These are phyloP conservation scores for Meredithiella fracta DNA, from an alignment of 2,329 filamentous ascomycete genomes.

Conservation along the genomic window DNA sequence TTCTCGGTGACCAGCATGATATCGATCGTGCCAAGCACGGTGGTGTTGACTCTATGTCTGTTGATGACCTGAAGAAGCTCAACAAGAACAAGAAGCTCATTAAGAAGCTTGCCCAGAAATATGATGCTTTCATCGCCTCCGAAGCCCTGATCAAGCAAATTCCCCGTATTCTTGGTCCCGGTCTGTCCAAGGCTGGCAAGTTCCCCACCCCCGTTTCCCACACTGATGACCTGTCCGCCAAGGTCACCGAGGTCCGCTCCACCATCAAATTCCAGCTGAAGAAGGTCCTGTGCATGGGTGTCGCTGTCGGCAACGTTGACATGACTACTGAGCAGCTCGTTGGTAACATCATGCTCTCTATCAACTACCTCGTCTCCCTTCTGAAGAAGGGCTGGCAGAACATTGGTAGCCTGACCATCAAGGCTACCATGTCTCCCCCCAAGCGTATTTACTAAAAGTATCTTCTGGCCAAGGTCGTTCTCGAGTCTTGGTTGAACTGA, in stretches of 20 bases:
- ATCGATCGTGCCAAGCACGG: constrained; percentile 99
- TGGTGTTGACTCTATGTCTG: constrained; percentile 93
- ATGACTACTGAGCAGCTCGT: constrained; percentile 95
- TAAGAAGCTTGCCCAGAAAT: constrained; percentile 99
- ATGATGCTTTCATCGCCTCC: constrained; percentile 97
- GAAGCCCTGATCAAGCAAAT: constrained; percentile 99
- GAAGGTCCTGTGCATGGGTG: constrained; percentile 99
- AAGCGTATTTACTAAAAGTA: constrained; percentile 80
- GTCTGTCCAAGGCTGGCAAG: constrained; percentile 98
- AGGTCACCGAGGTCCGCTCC: constrained; percentile 99
- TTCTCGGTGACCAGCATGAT: constrained; percentile 71
- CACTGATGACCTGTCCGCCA: constrained; percentile 78
- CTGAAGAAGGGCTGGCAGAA: constrained; percentile 99
- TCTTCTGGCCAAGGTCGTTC: neutral
- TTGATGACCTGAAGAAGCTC: constrained; percentile 99
- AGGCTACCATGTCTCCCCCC: constrained; percentile 98
- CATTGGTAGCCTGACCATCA: constrained; percentile 98
- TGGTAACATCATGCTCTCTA: constrained; percentile 98
- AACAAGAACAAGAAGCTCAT: constrained; percentile 99
- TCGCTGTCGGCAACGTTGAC: constrained; percentile 94
- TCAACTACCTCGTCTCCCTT: constrained; percentile 99
- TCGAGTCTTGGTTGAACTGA: neutral
- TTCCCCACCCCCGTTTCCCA: constrained; percentile 98
- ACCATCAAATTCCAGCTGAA: constrained; percentile 99
- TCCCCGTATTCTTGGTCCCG: constrained; percentile 95